Evolutionary conservation across 2,329 filamentous ascomycete species (phyloP).

Genomic region (Colletotrichum sp.): DNA sequence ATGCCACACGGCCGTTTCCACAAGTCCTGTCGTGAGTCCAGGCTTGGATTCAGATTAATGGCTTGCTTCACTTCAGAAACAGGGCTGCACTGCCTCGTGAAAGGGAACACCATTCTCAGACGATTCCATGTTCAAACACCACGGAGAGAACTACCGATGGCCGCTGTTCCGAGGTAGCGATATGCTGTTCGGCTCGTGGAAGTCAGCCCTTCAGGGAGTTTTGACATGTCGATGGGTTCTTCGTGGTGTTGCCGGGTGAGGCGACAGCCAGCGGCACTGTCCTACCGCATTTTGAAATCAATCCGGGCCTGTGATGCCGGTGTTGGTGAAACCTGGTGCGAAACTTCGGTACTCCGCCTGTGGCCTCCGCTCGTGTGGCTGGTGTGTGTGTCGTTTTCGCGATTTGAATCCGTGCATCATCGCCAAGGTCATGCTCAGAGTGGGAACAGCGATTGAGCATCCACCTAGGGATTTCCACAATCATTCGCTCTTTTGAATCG

Average conservation of each 20-base stretch:
- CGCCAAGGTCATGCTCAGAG: background rate
- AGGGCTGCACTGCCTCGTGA: background rate
- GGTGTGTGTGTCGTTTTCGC: background rate
- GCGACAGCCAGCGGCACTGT: background rate
- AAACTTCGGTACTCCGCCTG: constrained; percentile 2
- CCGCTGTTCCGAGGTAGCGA: background rate
- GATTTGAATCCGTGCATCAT: background rate
- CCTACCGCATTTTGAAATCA: background rate
- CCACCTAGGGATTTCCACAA: background rate
- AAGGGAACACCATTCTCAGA: background rate
- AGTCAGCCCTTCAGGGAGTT: background rate
- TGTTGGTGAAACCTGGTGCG: constrained; percentile 8
- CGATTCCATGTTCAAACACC: background rate
- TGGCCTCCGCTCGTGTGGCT: background rate
- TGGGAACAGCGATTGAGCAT: background rate
- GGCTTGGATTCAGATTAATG: background rate
- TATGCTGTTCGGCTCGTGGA: background rate
- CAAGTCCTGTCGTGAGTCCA: background rate
- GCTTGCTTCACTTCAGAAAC: background rate
- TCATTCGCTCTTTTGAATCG: background rate
- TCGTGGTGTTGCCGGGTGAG: background rate
- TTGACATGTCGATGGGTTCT: background rate
- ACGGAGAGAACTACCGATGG: background rate
- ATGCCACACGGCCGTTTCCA: background rate
- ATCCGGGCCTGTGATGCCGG: background rate